Conservation (phyloP, 768 basidiomycete genomes). For the Hirschioporus abietinus region DNA sequence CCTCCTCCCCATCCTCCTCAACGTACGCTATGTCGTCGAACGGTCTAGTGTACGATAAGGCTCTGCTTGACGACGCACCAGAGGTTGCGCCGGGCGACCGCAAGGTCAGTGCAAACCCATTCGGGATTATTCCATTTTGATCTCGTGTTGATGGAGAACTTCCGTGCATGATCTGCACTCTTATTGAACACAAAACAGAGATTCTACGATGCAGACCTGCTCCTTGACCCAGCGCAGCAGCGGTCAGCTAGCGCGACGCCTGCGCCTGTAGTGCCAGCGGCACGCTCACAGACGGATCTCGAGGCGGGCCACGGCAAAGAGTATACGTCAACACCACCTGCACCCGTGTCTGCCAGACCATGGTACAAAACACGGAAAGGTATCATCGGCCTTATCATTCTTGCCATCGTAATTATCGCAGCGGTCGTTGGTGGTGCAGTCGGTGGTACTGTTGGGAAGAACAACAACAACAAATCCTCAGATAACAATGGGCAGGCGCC, state of each 20-base stretch:
- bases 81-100: not conserved
- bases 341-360: slow-evolving; percentile 17
- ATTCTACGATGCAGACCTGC: not conserved
- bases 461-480: slow-evolving; percentile 7
- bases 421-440: slow-evolving; percentile 56
- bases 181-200: not conserved
- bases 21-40: not conserved
- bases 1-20: not conserved
- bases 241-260: not conserved
- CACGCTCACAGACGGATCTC: not conserved
- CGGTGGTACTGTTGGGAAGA: slow-evolving; percentile 39
- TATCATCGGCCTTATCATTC: slow-evolving; percentile 32
- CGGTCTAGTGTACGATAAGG: not conserved
- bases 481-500: not conserved
- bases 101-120: not conserved
- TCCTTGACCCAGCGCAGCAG: not conserved
- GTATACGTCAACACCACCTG: slow-evolving; percentile 5
- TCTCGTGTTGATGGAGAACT: not conserved
- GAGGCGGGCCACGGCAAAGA: slow-evolving; percentile 6
- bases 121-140: not conserved
- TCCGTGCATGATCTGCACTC: not conserved
- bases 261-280: not conserved
- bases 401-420: slow-evolving; percentile 38
- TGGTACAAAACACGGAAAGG: slow-evolving; percentile 49
- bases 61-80: not conserved